These are phyloP conservation scores for Perilla frutescens DNA, from an alignment of 257 asterid species.

Conservation along the genomic window DNA sequence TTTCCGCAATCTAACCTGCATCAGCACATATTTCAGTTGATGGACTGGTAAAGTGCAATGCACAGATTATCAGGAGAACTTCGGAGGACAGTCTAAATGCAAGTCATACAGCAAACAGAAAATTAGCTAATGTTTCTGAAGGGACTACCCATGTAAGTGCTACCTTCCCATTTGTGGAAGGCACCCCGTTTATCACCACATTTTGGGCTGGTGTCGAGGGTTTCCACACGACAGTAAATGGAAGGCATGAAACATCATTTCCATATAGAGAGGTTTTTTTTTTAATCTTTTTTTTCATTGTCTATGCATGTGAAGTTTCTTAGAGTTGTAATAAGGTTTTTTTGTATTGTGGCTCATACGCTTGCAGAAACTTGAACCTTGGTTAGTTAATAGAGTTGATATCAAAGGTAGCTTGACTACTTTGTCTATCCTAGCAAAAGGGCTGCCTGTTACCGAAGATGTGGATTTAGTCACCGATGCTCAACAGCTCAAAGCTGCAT, in stretches of 20 bases:
- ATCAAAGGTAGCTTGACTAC: conserved; percentile 72
- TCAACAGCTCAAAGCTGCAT: conserved; percentile 67
- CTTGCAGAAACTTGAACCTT: conserved; percentile 91
- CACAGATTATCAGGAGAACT: conserved; percentile 48
- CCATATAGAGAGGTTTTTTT: conserved; percentile 68
- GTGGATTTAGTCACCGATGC: conserved; percentile 61
- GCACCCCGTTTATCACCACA: conserved; percentile 89
- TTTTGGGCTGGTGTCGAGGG: conserved; percentile 93
- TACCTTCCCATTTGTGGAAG: conserved; percentile 73
- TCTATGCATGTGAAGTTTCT: conserved; percentile 20
- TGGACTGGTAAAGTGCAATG: conserved; percentile 81
- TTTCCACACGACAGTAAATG: conserved; percentile 92
- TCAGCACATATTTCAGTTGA: conserved; percentile 61
- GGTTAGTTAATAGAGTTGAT: conserved; percentile 74
- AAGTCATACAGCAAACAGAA: conserved; percentile 47
- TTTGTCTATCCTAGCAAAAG: conserved; percentile 79
- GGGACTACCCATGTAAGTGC: conserved; percentile 53
- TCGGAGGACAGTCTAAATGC: conserved; percentile 45
- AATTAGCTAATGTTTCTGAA: conserved; percentile 55
- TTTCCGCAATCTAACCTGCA: conserved; percentile 26
- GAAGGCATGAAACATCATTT: conserved; percentile 95
- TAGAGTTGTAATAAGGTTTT: background rate
- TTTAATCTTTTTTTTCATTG: background rate
- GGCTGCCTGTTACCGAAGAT: conserved; percentile 78
- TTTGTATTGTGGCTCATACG: conserved; percentile 26